phyloP scores from a whole-genome alignment of 345 rosid genomes.

The Syzygium oleosum region DNA sequence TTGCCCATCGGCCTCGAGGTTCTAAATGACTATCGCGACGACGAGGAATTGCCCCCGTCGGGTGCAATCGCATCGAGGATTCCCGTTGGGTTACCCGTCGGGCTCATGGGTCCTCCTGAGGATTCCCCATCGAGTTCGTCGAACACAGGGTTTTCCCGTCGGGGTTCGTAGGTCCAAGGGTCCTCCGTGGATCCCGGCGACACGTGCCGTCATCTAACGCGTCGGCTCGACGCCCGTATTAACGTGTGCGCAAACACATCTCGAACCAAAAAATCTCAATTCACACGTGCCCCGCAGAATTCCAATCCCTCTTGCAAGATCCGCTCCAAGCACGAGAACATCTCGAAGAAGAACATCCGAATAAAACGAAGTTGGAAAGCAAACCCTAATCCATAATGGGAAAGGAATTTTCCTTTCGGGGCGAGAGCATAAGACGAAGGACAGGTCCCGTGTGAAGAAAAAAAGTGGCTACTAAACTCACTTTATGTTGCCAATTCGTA shows the following conservation, averaged over 20 bases:
- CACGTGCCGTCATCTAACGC: background rate
- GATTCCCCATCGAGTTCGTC: background rate
- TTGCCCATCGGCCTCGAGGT: background rate
- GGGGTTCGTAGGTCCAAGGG: background rate
- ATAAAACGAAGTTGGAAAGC: background rate
- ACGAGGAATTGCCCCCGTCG: background rate
- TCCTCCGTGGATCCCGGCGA: background rate
- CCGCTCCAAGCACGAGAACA: background rate
- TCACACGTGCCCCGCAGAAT: rapidly evolving
- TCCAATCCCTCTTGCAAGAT: background rate
- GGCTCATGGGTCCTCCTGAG: background rate
- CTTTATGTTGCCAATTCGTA: background rate
- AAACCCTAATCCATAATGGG: background rate
- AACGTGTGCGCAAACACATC: rapidly evolving
- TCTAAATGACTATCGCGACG: background rate
- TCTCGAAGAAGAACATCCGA: background rate
- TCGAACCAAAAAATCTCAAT: background rate
- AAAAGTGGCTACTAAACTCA: background rate
- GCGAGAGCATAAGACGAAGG: background rate
- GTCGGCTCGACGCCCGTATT: background rate
- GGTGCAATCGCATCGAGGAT: too few species aligned
- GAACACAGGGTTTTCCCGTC: background rate
- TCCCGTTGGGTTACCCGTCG: background rate
- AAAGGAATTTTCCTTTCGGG: background rate
- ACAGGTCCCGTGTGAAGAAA: background rate